Evolutionary conservation across 2,329 filamentous ascomycete genomes (phyloP).

Genomic region (Triangularia setosa): DNA sequence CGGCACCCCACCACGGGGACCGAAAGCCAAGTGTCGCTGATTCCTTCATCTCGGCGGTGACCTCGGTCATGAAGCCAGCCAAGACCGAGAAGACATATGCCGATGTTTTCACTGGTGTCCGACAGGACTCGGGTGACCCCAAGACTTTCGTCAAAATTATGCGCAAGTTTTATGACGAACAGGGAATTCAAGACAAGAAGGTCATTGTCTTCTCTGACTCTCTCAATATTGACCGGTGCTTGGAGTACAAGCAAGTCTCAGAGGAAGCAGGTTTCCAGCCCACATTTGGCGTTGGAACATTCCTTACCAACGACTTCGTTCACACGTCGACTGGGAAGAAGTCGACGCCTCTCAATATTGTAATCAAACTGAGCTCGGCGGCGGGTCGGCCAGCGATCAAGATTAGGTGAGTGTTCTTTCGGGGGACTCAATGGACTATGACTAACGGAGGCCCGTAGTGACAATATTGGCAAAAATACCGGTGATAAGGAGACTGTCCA

Average conservation of each 20-base stretch:
- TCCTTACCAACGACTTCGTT: slow-evolving; percentile 91
- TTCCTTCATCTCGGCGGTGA: slow-evolving; percentile 30
- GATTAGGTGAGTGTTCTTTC: slow-evolving; percentile 55
- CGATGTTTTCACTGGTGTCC: slow-evolving; percentile 75
- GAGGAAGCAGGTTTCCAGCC: slow-evolving; percentile 78
- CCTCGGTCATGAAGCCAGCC: slow-evolving; percentile 39
- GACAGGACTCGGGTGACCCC: slow-evolving; percentile 89
- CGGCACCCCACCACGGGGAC: slow-evolving; percentile 29
- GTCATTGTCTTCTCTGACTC: slow-evolving; percentile 94
- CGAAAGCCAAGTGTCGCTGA: slow-evolving; percentile 29
- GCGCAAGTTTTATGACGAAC: slow-evolving; percentile 72
- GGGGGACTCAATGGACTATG: neutral
- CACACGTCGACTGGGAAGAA: slow-evolving; percentile 70
- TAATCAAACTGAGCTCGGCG: slow-evolving; percentile 92
- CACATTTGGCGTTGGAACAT: slow-evolving; percentile 92
- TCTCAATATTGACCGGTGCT: slow-evolving; percentile 81
- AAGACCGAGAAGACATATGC: slow-evolving; percentile 64
- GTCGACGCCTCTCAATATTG: slow-evolving; percentile 90
- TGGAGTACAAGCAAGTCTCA: slow-evolving; percentile 82
- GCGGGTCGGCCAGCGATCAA: slow-evolving; percentile 81
- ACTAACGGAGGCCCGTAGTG: slow-evolving; percentile 36
- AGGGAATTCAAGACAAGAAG: slow-evolving; percentile 76
- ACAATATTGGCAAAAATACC: slow-evolving; percentile 92
- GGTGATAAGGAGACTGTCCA: slow-evolving; percentile 76
- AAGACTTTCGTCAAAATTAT: slow-evolving; percentile 73